phyloP scores from a whole-genome alignment of 345 rosid genomes.

The Noccaea bulbosa region DNA sequence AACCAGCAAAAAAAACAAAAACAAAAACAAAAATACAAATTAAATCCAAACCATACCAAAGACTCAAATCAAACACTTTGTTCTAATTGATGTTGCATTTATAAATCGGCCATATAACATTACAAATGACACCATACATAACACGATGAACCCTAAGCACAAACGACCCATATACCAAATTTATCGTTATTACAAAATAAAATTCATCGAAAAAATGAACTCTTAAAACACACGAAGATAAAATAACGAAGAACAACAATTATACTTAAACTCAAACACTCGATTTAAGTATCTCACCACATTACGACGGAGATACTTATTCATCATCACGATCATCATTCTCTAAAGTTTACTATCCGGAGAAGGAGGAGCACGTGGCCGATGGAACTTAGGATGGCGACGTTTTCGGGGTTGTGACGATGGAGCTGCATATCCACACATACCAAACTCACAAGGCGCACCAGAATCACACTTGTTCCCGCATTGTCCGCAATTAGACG shows the following conservation, averaged over 20 bases:
- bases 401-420: conserved; percentile 33
- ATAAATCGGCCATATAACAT: conserved; percentile 7
- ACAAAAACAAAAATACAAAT: not conserved
- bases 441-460: conserved; percentile 45
- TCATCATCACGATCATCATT: conserved; percentile 31
- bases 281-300: conserved; percentile 8
- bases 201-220: conserved; percentile 31
- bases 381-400: conserved; percentile 24
- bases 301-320: not conserved
- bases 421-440: conserved; percentile 46
- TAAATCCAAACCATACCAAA: not conserved
- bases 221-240: not conserved
- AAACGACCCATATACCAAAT: conserved; percentile 12
- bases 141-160: not conserved
- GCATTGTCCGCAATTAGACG: conserved; percentile 42
- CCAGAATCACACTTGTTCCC: conserved; percentile 37
- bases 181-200: conserved; percentile 2
- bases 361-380: conserved; percentile 31
- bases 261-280: conserved; percentile 16
- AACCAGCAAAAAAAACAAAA: no score
- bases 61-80: not conserved
- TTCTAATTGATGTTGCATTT: not conserved
- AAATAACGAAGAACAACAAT: conserved; percentile 10
- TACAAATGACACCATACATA: conserved; percentile 19
- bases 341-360: conserved; percentile 20